Evolutionary conservation across 75 land plant genomes (phyloP), one percentile per base, ranked within the genome.

Genomic region (Adiantum capillusveneris): DNA sequence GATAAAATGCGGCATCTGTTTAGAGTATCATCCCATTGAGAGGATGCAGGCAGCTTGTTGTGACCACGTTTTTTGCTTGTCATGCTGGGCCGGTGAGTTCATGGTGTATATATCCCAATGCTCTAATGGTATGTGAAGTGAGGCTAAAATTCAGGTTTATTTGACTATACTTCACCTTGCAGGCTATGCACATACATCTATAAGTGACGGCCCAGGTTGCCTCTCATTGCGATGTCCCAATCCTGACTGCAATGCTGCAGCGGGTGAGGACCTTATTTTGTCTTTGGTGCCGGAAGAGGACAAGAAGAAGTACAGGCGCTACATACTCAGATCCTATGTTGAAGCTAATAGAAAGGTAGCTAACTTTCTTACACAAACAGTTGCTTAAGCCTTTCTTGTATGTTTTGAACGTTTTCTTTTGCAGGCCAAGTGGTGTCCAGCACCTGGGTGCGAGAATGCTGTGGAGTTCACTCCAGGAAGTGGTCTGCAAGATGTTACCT

Each of bases 341-440:
- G 87, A 84, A 58, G 70, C 77, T 53, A 84, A 77, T 25, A 69
- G 65, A 57, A 83, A 69, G 79, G 83, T 79, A 41, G 19, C 29
- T 34, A 9, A 34, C 37, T 34, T 13, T 39, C 13, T 39, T 7
- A 39, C 42, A 34, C 37, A 9, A 34, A 9, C 9, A 34, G 37
- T 46, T 46, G 5, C 49, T n/a, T 1, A 17, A 46, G 49, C 49
- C 49, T 46, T 46, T 14, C 14, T 6, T 7, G 5, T 34, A 17
- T 1, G 6, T 20, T 17, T 17, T 46, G 17, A n/a, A 20, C 49
- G 2, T 46, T 17, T 17, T 36, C 24, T 53, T 64, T 13, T 44
- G 46, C 65, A 93, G 95, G 87, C 81, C 22, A 94, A 94, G 62
- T 94, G 98, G 98, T 94, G 98, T 65, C 98, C 98, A 24, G 98